Evolutionary conservation across 176 grass and related monocot species (phyloP).

Genomic region (Hordeum marinum): DNA sequence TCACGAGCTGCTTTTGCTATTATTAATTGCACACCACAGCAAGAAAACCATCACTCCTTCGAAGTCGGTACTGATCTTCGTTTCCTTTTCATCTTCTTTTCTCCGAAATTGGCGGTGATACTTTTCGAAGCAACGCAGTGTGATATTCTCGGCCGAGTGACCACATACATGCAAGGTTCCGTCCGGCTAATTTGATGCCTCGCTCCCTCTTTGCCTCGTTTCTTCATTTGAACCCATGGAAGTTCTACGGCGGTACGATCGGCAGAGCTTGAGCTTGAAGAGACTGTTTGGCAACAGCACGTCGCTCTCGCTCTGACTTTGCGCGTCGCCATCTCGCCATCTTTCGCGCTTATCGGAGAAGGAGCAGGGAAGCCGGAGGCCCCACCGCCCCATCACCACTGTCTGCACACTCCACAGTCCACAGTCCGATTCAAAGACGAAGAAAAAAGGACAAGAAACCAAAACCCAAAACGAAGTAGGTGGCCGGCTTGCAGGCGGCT

Average conservation of each 20-base stretch:
- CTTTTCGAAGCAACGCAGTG: background rate
- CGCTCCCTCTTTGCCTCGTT: background rate
- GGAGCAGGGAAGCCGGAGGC: background rate
- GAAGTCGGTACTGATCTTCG: background rate
- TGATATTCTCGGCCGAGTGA: background rate
- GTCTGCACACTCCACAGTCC: background rate
- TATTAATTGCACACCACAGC: background rate
- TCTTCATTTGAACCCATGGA: background rate
- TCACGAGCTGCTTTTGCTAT: background rate
- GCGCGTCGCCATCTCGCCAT: background rate
- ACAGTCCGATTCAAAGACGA: background rate
- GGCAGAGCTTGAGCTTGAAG: background rate
- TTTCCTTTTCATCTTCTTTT: background rate
- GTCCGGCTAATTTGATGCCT: background rate
- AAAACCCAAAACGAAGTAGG: background rate
- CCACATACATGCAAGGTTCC: background rate
- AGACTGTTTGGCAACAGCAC: background rate
- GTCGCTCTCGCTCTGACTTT: background rate
- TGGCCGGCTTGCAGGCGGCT: background rate
- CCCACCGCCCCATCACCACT: background rate
- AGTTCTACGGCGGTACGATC: background rate
- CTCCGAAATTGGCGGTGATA: background rate
- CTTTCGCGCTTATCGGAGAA: slow-evolving; percentile 1
- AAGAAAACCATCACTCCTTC: too few species aligned
- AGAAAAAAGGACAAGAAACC: background rate